Evolutionary conservation across 352 stramenopile species (phyloP), one percentile per base, ranked within the genome.

Genomic region (Plasmopara muralis): DNA sequence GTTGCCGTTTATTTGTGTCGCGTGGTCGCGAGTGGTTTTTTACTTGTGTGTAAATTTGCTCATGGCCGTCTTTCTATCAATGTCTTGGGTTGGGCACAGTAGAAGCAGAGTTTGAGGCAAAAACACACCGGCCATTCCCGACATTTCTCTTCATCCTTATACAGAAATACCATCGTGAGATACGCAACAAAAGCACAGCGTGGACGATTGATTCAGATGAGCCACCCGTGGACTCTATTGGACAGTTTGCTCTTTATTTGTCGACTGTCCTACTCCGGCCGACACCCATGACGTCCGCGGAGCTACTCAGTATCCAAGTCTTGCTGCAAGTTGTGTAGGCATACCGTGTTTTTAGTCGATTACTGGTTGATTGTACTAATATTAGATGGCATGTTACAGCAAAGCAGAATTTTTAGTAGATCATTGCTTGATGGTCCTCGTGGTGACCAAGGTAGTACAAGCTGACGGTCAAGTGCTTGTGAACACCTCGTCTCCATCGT

Each of bases 321-420:
- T 60, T 93, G 29, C 68, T 93, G 29, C 83, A 93, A 85, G 66
- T 93, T 34, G 38, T 93, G 83, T 93, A 85, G 55, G 83, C 86
- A 16, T 14, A 49, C 34, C 31, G 31, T 6, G 31, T 5, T n/a
- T 12, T 28, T 5, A 4, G 10, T 39, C 37, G 14, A 40, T 4
- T 16, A 0, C 14, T 38, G 29, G 10, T 47, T 20, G 25, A 43
- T 34, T 43, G 8, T 42, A 5, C 8, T 57, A 31, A 30, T 31
- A 14, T 42, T 46, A 14, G 6, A 10, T 64, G 47, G 15, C 50
- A 15, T 39, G 2, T 13, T 41, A 45, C 37, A 80, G 70, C 12
- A 80, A 80, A 54, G 60, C 67, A 45, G 44, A 71, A 43, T 79
- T 68, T 39, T 46, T 40, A n/a, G 67, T 80, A 51, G 66, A 80